Evolutionary conservation across 345 rosid genomes (phyloP), one percentile per base, ranked within the genome.

Genomic region (Eucalyptus tenuipes): DNA sequence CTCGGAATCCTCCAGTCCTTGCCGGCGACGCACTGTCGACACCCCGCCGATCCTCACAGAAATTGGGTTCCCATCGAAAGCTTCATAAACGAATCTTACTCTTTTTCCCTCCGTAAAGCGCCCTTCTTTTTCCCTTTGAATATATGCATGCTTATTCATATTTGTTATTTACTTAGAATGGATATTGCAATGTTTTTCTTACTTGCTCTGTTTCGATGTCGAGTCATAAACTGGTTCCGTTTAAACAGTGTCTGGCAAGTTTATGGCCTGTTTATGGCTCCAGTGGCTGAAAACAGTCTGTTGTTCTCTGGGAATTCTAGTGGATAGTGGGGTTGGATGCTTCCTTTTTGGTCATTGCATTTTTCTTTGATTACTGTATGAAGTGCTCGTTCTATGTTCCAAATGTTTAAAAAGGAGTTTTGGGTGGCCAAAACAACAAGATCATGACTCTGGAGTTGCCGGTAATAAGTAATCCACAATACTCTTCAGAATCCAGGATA

Each of bases 11-110:
- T 93, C 15, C 94, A 92, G 90, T 87, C 84, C 86, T 61, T 61
- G 88, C 93, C 92, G 49, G 93, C 93, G 44, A 90, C 94, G 59
- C 94, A 92, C 89, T 88, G 91, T 66, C 93, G 92, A 2, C 80
- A 92, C 88, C 91, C 93, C 4, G 44, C 75, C 5, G 89, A 91
- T 86, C 93, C 93, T 88, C 50, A 66, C 42, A 87, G 92, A 87
- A 92, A 57, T 45, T 92, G 93, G 94, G 42, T 92, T 59, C 92
- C 93, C 2, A 27, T 89, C 85, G 81, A 81, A 68, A 33, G 17
- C 81, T 17, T 33, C 81, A 4, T 33, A 40, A 13, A 27, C 85
- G 68, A 12, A 49, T 53, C 87, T 15, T 1, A 66, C 66, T 87
- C 89, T 29, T 88, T 90, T 68, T 87, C 92, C n/a, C 66, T n/a